Conservation (phyloP, 805 yeast species). For the Novakomyces olei region DNA sequence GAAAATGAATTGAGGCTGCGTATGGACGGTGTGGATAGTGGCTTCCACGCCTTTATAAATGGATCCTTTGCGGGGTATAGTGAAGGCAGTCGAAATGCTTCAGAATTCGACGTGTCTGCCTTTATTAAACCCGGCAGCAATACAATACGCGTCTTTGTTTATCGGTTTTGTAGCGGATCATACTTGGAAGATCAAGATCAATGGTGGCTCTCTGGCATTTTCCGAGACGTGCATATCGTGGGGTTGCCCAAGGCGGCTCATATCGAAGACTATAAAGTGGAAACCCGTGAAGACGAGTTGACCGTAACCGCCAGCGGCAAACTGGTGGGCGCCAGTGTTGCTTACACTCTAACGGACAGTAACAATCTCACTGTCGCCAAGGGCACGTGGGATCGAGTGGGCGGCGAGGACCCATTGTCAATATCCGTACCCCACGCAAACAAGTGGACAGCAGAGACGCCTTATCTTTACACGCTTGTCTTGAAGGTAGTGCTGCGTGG, state of each 20-base stretch:
- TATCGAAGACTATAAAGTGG: neutral
- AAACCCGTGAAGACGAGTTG: neutral
- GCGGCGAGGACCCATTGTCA: neutral
- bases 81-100: slow-evolving; percentile 17
- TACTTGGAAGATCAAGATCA: slow-evolving; percentile 21
- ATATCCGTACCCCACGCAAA: neutral
- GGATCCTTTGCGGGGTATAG: slow-evolving; percentile 16
- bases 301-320: too few relatives aligned
- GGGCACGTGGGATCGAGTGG: too few relatives aligned
- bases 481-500: slow-evolving; percentile 8
- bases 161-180: slow-evolving; percentile 17
- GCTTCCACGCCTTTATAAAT: slow-evolving; percentile 17
- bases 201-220: slow-evolving; percentile 20
- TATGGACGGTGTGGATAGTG: slow-evolving; percentile 20
- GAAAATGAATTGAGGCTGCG: slow-evolving; percentile 13
- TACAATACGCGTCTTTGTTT: slow-evolving; percentile 11
- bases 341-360: neutral
- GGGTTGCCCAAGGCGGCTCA: neutral
- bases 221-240: neutral
- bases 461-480: slow-evolving; percentile 13
- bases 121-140: slow-evolving; percentile 7
- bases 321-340: neutral
- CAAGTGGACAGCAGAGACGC: slow-evolving; percentile 19
- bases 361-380: too few relatives aligned
- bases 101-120: slow-evolving; percentile 15